These are phyloP conservation scores for Patellaria atrata DNA, from an alignment of 495 filamentous ascomycete genomes.

Conservation along the genomic window DNA sequence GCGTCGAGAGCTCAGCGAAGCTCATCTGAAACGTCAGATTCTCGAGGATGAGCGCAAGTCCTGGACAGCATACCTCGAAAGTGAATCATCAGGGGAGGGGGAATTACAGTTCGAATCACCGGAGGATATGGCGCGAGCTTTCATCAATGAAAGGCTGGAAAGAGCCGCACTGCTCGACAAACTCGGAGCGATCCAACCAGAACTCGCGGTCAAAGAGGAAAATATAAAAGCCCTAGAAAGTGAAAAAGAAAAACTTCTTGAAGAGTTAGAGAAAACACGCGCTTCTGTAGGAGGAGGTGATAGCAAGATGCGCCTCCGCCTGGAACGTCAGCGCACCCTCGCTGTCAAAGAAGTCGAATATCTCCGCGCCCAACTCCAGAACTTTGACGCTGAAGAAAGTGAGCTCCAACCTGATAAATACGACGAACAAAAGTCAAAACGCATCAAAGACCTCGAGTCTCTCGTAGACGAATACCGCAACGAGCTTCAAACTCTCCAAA, in stretches of 20 bases:
- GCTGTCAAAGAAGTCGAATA: conserved; percentile 88
- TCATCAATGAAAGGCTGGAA: conserved; percentile 69
- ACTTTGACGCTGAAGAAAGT: conserved; percentile 76
- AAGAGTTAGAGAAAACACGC: conserved; percentile 58
- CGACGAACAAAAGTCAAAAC: conserved; percentile 58
- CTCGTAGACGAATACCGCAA: conserved; percentile 75
- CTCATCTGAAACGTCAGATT: conserved; percentile 66
- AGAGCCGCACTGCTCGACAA: conserved; percentile 61
- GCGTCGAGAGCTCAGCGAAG: conserved; percentile 59
- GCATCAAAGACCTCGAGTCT: conserved; percentile 68
- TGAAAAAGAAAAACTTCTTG: conserved; percentile 43
- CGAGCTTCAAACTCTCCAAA: conserved; percentile 62
- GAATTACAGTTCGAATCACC: conserved; percentile 70
- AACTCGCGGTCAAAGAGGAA: conserved; percentile 66
- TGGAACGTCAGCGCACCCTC: conserved; percentile 73
- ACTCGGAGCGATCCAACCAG: conserved; percentile 63
- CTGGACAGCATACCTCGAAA: conserved; percentile 78
- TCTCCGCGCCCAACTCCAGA: conserved; percentile 80
- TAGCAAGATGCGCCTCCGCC: conserved; percentile 45
- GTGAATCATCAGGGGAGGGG: conserved; percentile 37
- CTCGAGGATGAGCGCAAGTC: conserved; percentile 76
- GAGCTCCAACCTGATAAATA: conserved; percentile 67
- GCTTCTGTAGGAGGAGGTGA: conserved; percentile 29
- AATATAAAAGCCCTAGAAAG: conserved; percentile 56
- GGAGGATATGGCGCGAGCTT: conserved; percentile 70